A percentile compares a stretch with the other conserved stretches of the same genome.
Evolutionary conservation across 495 filamentous ascomycete species (phyloP).

Genomic region (Annulohypoxylon stygium): DNA sequence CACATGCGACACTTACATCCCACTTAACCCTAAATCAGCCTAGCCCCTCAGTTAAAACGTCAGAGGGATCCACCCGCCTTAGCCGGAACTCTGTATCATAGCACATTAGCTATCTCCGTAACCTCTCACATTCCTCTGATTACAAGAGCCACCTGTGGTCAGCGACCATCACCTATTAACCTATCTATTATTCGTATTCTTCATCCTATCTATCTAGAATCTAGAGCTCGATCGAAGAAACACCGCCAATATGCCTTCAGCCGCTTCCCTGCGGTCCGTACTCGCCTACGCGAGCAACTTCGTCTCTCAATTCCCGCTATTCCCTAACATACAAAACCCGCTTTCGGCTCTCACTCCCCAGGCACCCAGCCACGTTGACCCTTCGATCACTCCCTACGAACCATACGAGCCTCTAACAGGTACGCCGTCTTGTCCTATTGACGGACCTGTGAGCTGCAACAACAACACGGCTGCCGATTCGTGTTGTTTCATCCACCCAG

Average conservation of each 20-base stretch:
- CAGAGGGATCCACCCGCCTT: constrained; percentile 12
- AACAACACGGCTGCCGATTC: constrained; percentile 64
- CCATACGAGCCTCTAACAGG: constrained; percentile 56
- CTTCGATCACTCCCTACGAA: constrained; percentile 51
- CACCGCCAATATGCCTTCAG: constrained; percentile 32
- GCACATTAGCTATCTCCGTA: constrained; percentile 10
- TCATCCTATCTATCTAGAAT: not conserved
- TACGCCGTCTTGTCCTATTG: constrained; percentile 58
- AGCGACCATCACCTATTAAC: constrained; percentile 4
- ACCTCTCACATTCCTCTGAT: not conserved
- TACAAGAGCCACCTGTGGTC: constrained; percentile 5
- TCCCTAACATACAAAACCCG: constrained; percentile 41
- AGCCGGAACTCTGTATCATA: not conserved
- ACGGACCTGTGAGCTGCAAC: constrained; percentile 64
- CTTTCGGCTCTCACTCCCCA: constrained; percentile 32
- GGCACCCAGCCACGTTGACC: constrained; percentile 26
- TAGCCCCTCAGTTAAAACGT: constrained; percentile 11
- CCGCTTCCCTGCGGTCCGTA: constrained; percentile 42
- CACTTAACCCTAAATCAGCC: not conserved
- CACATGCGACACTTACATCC: not conserved
- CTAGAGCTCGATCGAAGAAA: not conserved
- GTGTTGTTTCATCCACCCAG: constrained; percentile 88
- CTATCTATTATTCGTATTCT: not conserved
- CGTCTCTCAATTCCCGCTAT: constrained; percentile 47
- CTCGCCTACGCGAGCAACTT: constrained; percentile 46